Base-by-base conservation (phyloP, 2,329 filamentous ascomycete species). In the Raffaelea arxii region DNA sequence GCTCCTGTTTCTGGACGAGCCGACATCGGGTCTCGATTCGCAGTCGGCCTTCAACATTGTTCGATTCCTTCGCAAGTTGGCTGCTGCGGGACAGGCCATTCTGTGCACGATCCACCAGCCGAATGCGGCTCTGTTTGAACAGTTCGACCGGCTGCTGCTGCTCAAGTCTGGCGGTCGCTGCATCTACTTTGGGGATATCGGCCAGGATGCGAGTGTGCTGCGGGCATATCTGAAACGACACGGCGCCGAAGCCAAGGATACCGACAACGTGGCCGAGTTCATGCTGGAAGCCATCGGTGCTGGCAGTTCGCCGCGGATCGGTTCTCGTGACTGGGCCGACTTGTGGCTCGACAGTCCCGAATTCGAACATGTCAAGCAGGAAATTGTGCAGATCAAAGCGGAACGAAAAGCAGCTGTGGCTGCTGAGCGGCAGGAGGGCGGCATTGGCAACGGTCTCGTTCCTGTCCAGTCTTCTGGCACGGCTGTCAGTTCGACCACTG, bases 51-150 rank as follows among this genome's bases (percentile, higher is more conserved):
- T 82, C 68, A 86, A 86, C 62, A 87, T 87, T 53, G 80, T 86
- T 23, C 80, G 82, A 27, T 86, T 88, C 69, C 68, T 89, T n/a
- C 79, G 78, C 56, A 88, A 87, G 65, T 74, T 88, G 6, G 80
- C 84, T 43, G 71, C 75, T n/a, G 84, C 84, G 3, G 89, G 88
- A 2, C 89, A 94, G 60, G 88, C 88, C 10, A 88, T 94, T 54
- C 74, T 94, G 4, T 94, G 87, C 66, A 94, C 89, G 0, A 94
- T 94, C 52, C 89, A 94, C 62, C 89, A 94, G 61, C 88, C 89
- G 2, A 91, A 89, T 54, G 85, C 86, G 16, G 81, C 86, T 0
- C 72, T 94, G 0, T 94, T 95, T 55, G 86, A 92, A 62, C 84
- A 89, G 62, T 95, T 94, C 54, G 88, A 94, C 59, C 77, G 87